Conservation (phyloP, 1,284 basidiomycete genomes). For the Serendipita sp. region DNA sequence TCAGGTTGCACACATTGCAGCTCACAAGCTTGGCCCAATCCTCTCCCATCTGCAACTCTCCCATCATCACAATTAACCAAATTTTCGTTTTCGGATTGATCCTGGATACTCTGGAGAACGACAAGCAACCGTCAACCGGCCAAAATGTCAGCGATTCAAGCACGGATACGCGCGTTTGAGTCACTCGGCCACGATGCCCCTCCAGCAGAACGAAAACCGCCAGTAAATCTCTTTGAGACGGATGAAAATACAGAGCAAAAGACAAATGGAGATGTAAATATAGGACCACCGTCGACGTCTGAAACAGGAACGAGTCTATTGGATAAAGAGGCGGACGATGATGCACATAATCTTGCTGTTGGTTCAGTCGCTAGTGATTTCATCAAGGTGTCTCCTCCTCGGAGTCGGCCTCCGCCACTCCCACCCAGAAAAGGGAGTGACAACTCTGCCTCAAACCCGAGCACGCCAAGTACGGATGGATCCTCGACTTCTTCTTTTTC, state of each 20-base stretch:
- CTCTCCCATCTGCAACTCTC: slow-evolving; percentile 17
- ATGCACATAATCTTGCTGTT: slow-evolving; percentile 2
- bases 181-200: neutral
- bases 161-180: neutral
- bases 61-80: slow-evolving; percentile 20
- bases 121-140: neutral
- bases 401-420: neutral
- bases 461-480: slow-evolving; percentile 12
- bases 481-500: slow-evolving; percentile 3
- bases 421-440: neutral
- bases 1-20: neutral
- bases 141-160: slow-evolving; percentile 3
- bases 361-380: slow-evolving; percentile 2
- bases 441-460: slow-evolving; percentile 27
- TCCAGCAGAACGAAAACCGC: neutral
- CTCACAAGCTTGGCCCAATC: too few species aligned
- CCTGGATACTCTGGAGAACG: too few species aligned
- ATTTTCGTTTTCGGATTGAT: too few species aligned
- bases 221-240: neutral
- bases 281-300: neutral
- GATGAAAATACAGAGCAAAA: neutral
- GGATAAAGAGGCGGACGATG: neutral
- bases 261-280: neutral
- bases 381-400: neutral
- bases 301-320: neutral